These are phyloP conservation scores for Luzula sylvatica DNA, from an alignment of 176 grass and related monocot species.

Conservation along the genomic window DNA sequence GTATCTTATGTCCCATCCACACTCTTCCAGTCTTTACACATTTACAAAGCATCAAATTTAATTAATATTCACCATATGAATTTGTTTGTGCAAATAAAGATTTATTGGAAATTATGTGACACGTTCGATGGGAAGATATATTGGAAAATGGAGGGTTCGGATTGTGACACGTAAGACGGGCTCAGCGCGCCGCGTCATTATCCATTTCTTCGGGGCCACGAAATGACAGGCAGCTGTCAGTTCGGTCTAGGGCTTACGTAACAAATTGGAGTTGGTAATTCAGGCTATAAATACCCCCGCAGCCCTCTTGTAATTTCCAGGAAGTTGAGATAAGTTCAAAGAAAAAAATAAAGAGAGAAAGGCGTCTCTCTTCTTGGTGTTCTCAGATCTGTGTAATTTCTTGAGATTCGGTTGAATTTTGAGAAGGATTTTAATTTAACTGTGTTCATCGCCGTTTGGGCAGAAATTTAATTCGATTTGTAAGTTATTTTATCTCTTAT, in stretches of 20 bases:
- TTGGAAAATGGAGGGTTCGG: neutral
- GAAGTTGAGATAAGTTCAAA: slow-evolving; percentile 36
- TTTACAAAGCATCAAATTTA: too few species aligned
- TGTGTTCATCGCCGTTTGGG: too few species aligned
- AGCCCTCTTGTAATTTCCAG: slow-evolving; percentile 72
- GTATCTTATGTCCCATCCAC: too few species aligned
- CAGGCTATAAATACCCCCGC: slow-evolving; percentile 6
- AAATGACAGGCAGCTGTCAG: slow-evolving; percentile 1
- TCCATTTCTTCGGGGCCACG: slow-evolving; percentile 8
- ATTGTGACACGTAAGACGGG: neutral
- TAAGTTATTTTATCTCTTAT: slow-evolving; percentile 1
- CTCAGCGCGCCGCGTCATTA: slow-evolving; percentile 4
- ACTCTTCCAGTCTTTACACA: too few species aligned
- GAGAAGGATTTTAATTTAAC: too few species aligned
- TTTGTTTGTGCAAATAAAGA: too few species aligned
- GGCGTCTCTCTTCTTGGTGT: slow-evolving; percentile 15
- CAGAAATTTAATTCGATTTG: neutral
- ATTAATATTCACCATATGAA: too few species aligned
- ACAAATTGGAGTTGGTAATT: neutral
- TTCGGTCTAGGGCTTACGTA: slow-evolving; percentile 20
- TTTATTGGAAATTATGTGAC: neutral
- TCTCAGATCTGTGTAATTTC: slow-evolving; percentile 22
- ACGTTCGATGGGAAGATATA: neutral
- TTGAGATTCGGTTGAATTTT: neutral
- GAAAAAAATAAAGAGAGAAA: slow-evolving; percentile 34